These are phyloP conservation scores for Didymella segeticola DNA, from an alignment of 2,329 filamentous ascomycete species.

Conservation along the genomic window DNA sequence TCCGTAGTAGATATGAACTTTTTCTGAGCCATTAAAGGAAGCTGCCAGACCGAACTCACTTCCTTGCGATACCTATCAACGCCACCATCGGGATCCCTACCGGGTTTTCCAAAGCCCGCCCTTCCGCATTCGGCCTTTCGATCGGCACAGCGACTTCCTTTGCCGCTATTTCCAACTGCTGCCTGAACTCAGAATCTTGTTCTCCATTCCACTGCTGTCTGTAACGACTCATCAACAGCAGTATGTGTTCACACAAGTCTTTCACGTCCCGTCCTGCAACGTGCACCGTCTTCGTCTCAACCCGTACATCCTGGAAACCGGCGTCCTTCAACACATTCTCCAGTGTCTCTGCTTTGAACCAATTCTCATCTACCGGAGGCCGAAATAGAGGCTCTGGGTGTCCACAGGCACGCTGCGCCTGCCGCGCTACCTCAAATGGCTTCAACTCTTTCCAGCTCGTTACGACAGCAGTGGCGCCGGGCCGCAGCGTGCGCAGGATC, in stretches of 20 bases:
- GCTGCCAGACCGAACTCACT: too few relatives aligned
- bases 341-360: constrained; percentile 15
- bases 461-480: constrained; percentile 46
- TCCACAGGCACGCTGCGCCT: constrained; percentile 13
- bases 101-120: background rate
- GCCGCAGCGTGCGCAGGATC: constrained; percentile 47
- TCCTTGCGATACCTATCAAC: background rate
- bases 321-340: constrained; percentile 8
- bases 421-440: constrained; percentile 2
- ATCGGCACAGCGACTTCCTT: background rate
- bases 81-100: constrained; percentile 3
- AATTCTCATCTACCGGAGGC: constrained; percentile 21
- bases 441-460: constrained; percentile 23
- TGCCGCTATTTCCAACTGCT: background rate
- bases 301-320: constrained; percentile 15
- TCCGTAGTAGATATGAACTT: too few relatives aligned
- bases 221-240: constrained; percentile 1
- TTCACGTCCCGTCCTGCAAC: constrained; percentile 15
- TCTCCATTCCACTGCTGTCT: background rate
- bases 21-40: too few relatives aligned
- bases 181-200: background rate
- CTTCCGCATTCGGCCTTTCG: background rate
- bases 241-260: constrained; percentile 6
- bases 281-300: constrained; percentile 10
- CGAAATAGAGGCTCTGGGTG: constrained; percentile 13